Base-by-base conservation (phyloP, 768 basidiomycete species). In the Porphyrellus cyaneotinctus region DNA sequence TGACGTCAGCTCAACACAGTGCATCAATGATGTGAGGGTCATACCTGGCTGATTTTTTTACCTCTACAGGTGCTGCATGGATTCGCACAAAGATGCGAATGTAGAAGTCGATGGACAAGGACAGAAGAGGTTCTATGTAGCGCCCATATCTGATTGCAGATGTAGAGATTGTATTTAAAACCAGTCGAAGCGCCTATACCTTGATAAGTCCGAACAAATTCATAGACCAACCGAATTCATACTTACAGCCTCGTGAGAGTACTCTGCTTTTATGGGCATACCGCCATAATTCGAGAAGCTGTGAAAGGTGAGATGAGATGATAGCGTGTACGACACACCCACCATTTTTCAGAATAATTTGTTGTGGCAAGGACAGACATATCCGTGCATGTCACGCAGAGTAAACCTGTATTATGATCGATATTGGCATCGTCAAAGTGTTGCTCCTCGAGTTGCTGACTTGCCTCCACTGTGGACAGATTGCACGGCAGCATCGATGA, bases 281-380 rank as follows among this genome's bases (percentile, higher is more conserved):
- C 95, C 95, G 11, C 95, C 95, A 67, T 99, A 99, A 63, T 97
- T 97, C 1, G 95, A 85, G 70, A 84, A 97, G 70, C 94, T 95
- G 60, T 24, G 39, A 36, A 17, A 32, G 31, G 42, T 50, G 18
- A 38, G 30, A 32, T 17, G 15, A 17, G 6, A 2, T 5, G 47
- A 49, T 9, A n/a, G 15, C 13, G 31, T 28, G 31, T 12, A 20
- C 32, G 15, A 24, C 7, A 22, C 30, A 20, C 35, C 43, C 60
- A 92, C 95, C 92, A 94, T 82, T 99, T 99, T 68, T 99, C 97
- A 4, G 95, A 87, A 67, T 89, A 97, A 66, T 97, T 97, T 12
- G 80, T 84, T 2, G 93, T 94, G 0, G 95, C 97, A 22, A 98
- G 78, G 11, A 99, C 94, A 8, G 93, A 82, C 54, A 97, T 76